Conservation (phyloP, 2,329 filamentous ascomycete species). For the Fusarium pseudograminearum region DNA sequence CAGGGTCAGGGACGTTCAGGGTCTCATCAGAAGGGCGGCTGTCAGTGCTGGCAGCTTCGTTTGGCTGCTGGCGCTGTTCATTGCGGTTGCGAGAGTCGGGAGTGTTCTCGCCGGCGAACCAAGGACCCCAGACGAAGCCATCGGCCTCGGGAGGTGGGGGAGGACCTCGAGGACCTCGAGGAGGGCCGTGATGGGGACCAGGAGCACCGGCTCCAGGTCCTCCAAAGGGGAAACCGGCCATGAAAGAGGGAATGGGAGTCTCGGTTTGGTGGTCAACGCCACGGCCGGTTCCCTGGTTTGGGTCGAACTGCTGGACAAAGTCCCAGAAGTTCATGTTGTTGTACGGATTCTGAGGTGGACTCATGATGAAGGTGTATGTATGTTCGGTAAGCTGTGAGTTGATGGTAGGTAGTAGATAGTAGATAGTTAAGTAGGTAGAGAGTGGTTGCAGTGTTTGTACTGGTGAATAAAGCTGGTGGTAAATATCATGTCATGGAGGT, state of each 20-base stretch:
- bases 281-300: constrained; percentile 49
- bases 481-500: constrained; percentile 15
- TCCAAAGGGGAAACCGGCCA: constrained; percentile 53
- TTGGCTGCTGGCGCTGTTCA: constrained; percentile 41
- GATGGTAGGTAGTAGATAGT: neutral
- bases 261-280: constrained; percentile 55
- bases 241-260: constrained; percentile 43
- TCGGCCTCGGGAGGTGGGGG: constrained; percentile 42
- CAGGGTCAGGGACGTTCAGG: constrained; percentile 50
- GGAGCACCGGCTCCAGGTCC: constrained; percentile 29
- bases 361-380: constrained; percentile 32
- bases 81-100: constrained; percentile 35
- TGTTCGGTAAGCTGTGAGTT: neutral
- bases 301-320: constrained; percentile 53
- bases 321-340: constrained; percentile 50
- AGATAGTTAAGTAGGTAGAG: constrained; percentile 1
- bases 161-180: constrained; percentile 28
- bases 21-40: constrained; percentile 54
- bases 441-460: constrained; percentile 9
- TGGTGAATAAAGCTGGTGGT: constrained; percentile 26
- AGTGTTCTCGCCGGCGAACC: constrained; percentile 43
- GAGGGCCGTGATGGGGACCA: constrained; percentile 24
- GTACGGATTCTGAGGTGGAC: constrained; percentile 40
- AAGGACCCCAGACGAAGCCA: constrained; percentile 45
- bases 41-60: constrained; percentile 44